phyloP scores from a whole-genome alignment of 2,329 filamentous ascomycete genomes.

The Grosmannia serpens region DNA sequence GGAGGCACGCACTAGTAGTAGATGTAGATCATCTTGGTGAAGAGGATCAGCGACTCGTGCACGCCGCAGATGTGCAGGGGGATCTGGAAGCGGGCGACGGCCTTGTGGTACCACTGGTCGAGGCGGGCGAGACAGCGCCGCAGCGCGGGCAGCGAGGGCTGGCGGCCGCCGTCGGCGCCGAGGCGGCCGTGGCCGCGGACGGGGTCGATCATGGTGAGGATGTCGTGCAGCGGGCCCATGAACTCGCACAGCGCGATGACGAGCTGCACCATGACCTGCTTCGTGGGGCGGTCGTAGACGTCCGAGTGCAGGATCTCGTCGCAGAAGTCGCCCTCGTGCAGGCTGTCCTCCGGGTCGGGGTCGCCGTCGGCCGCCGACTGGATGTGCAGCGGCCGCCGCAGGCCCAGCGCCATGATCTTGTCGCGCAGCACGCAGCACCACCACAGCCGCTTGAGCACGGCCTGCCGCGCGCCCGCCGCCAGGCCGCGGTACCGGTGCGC shows the following conservation, averaged over 20 bases:
- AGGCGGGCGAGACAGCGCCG: neutral
- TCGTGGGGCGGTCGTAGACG: constrained; percentile 4
- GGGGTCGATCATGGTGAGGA: neutral
- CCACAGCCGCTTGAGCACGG: constrained; percentile 86
- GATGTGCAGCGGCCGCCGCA: constrained; percentile 83
- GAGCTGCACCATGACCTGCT: constrained; percentile 6
- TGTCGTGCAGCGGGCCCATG: neutral
- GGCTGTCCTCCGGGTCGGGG: constrained; percentile 70
- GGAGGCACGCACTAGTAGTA: neutral
- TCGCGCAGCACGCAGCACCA: constrained; percentile 96
- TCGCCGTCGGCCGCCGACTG: constrained; percentile 88
- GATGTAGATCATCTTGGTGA: neutral
- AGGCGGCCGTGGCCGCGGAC: too few species aligned
- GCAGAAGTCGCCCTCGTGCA: constrained; percentile 63
- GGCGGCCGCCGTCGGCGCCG: neutral
- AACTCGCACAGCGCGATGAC: constrained; percentile 4
- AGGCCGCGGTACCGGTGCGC: constrained; percentile 36
- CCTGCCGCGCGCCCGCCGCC: too few species aligned
- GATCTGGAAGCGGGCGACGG: neutral
- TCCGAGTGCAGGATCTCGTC: constrained; percentile 34
- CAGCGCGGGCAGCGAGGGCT: neutral
- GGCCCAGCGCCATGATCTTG: constrained; percentile 79
- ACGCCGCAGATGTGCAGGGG: neutral
- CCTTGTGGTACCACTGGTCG: neutral
- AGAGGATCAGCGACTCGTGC: neutral